These are phyloP conservation scores for Aspergillus sp. DNA, from an alignment of 2,329 filamentous ascomycete genomes.

Conservation along the genomic window DNA sequence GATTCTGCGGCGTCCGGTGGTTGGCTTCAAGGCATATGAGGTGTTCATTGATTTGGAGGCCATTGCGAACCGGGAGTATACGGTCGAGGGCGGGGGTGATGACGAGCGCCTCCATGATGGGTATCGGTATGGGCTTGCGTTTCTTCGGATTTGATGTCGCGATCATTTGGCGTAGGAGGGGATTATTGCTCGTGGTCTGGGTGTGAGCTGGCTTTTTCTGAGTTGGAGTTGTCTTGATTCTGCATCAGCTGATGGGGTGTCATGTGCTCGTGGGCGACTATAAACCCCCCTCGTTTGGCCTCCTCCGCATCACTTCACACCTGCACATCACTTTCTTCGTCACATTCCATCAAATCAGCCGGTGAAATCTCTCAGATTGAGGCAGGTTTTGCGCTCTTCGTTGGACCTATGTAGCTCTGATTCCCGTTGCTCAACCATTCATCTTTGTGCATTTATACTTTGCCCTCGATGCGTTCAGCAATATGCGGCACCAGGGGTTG, in stretches of 20 bases:
- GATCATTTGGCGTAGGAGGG: background rate
- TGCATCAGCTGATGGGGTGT: background rate
- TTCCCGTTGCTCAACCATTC: too few species aligned
- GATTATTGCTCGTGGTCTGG: too few species aligned
- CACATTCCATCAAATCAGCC: too few species aligned
- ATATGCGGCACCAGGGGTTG: background rate
- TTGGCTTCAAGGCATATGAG: background rate
- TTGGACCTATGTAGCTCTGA: too few species aligned
- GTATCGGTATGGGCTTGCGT: background rate
- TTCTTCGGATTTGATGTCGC: background rate
- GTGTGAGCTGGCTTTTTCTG: too few species aligned
- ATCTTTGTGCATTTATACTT: too few species aligned
- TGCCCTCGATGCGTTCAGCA: too few species aligned
- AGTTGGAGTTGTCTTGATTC: too few species aligned
- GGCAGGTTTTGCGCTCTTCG: too few species aligned
- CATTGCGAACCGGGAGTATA: background rate
- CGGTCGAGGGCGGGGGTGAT: background rate
- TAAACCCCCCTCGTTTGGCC: background rate
- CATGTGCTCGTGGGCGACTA: background rate
- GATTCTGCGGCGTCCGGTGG: background rate
- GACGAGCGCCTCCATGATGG: background rate
- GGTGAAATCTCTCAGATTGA: too few species aligned
- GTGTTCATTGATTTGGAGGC: background rate
- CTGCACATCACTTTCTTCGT: background rate
- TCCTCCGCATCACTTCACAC: background rate